Conservation (phyloP, 768 basidiomycete genomes). For the Termitomyces sp. region DNA sequence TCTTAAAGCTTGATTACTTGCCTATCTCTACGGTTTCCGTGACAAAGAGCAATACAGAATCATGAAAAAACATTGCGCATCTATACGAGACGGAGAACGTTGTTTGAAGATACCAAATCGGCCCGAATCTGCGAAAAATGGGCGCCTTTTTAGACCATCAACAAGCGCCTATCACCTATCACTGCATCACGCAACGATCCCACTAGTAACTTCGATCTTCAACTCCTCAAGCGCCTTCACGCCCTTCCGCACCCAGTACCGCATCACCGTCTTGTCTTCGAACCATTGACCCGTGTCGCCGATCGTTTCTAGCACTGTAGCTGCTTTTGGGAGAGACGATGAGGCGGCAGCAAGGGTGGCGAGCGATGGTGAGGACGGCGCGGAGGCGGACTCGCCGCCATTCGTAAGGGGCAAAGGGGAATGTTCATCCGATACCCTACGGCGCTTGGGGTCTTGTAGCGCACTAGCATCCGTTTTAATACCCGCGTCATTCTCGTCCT, state of each 20-base stretch:
- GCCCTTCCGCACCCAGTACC: slow-evolving; percentile 51
- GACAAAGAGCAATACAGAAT: background rate
- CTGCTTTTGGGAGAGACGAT: background rate
- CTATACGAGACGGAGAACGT: too few relatives aligned
- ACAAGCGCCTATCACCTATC: background rate
- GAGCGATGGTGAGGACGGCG: background rate
- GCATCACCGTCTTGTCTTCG: slow-evolving; percentile 33
- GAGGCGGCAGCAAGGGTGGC: background rate
- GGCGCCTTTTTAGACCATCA: too few relatives aligned
- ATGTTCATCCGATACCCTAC: background rate
- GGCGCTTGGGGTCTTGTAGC: background rate
- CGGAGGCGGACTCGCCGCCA: background rate
- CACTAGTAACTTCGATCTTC: slow-evolving; percentile 41
- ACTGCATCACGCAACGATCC: slow-evolving; percentile 21
- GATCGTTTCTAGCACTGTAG: slow-evolving; percentile 4
- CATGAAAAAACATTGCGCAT: too few relatives aligned
- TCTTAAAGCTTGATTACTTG: background rate
- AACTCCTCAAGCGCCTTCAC: slow-evolving; percentile 42
- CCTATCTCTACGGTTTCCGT: background rate
- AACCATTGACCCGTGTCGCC: slow-evolving; percentile 43
- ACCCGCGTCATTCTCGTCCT: background rate
- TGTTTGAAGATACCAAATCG: background rate
- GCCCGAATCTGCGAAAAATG: too few relatives aligned
- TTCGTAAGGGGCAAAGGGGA: background rate
- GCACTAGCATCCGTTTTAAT: background rate